These are phyloP conservation scores for Beauveria pseudobassiana DNA, from an alignment of 2,329 filamentous ascomycete species.

Conservation along the genomic window DNA sequence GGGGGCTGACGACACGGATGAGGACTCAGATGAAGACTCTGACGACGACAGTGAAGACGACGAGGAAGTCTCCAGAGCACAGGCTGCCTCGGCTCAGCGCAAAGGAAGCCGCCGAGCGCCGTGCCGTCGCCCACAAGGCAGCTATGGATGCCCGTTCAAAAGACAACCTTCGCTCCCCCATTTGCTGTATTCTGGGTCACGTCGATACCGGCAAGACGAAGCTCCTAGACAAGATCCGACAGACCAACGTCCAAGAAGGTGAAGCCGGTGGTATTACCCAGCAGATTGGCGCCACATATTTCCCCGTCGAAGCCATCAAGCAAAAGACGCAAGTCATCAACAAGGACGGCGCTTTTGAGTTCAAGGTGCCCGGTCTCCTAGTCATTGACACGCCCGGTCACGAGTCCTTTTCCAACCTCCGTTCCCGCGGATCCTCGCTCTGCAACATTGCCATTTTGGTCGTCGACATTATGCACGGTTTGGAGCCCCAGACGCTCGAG, in stretches of 20 bases:
- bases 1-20: constrained; percentile 33
- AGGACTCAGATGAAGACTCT: constrained; percentile 21
- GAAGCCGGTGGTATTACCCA: constrained; percentile 99
- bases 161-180: constrained; percentile 92
- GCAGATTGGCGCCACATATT: constrained; percentile 99
- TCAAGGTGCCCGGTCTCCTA: constrained; percentile 94
- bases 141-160: constrained; percentile 85
- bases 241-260: constrained; percentile 97
- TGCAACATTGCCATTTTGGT: constrained; percentile 99
- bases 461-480: constrained; percentile 99
- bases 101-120: constrained; percentile 85
- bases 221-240: constrained; percentile 93
- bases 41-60: constrained; percentile 52
- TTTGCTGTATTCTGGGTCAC: constrained; percentile 99
- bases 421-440: constrained; percentile 92
- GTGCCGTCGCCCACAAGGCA: constrained; percentile 85
- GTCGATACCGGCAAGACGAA: constrained; percentile 99
- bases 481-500: constrained; percentile 94
- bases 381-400: constrained; percentile 98
- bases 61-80: constrained; percentile 66
- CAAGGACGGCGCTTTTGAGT: constrained; percentile 79
- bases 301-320: constrained; percentile 86
- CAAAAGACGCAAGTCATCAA: constrained; percentile 94
- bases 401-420: constrained; percentile 98
- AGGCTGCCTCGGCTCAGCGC: constrained; percentile 64